phyloP scores from a whole-genome alignment of 2,329 filamentous ascomycete genomes.

The Ascochyta viciae-villosae region DNA sequence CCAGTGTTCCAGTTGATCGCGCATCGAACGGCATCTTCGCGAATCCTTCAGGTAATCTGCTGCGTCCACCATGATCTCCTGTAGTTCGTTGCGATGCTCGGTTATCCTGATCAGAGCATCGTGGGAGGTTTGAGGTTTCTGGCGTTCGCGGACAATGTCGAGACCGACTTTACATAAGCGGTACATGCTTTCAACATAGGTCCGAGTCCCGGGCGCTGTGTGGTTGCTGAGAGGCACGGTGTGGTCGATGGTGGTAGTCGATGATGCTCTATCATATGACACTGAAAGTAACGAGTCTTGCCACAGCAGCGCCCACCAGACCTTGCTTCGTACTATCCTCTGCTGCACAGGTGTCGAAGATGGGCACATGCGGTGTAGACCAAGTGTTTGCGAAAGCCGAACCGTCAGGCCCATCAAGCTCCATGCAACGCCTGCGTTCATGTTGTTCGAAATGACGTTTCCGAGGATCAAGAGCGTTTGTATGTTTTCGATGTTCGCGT shows the following conservation, averaged over 20 bases:
- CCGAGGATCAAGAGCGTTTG: constrained; percentile 68
- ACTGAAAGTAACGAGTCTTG: constrained; percentile 70
- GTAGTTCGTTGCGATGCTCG: constrained; percentile 63
- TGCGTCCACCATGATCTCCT: constrained; percentile 64
- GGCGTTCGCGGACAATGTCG: constrained; percentile 66
- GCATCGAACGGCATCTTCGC: constrained; percentile 54
- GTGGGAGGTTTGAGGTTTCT: constrained; percentile 60
- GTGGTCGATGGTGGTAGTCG: constrained; percentile 62
- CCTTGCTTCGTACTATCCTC: constrained; percentile 48
- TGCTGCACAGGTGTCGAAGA: constrained; percentile 59
- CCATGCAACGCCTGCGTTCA: constrained; percentile 71
- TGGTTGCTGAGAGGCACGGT: constrained; percentile 49
- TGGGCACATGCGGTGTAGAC: constrained; percentile 65
- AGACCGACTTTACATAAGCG: constrained; percentile 64
- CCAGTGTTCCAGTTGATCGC: constrained; percentile 66
- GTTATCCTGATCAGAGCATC: constrained; percentile 63
- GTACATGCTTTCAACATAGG: constrained; percentile 66
- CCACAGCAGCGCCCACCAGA: constrained; percentile 68
- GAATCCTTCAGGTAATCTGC: constrained; percentile 65
- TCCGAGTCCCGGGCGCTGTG: constrained; percentile 57
- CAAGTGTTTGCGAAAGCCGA: constrained; percentile 66
- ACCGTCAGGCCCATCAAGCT: constrained; percentile 66
- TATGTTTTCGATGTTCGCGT: constrained; percentile 66
- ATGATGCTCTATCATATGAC: constrained; percentile 67
- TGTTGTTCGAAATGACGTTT: constrained; percentile 68